Base-by-base conservation (phyloP, 345 rosid species). In the Eucalyptus pauciflora region DNA sequence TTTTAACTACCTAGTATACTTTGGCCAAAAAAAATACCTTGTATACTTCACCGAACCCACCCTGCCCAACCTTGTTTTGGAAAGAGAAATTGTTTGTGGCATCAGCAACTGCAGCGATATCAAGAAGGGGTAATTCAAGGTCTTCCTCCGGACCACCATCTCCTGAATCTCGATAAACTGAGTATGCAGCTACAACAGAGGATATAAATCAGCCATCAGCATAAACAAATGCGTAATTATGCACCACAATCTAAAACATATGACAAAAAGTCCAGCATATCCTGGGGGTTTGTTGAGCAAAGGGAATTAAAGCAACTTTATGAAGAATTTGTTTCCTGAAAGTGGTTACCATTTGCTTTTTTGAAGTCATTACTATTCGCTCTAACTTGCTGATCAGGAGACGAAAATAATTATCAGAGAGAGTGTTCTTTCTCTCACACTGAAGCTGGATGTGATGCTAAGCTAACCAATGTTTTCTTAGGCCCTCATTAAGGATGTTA, bases 1-100 rank as follows among this genome's bases (percentile, higher is more conserved):
- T n/a, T n/a, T 18, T 14, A 67, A 67, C 79, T 16, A 15, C 43
- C 43, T 9, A 3, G 37, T 13, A 4, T 86, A n/a, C 22, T 50
- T 86, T 49, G 37, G 60, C 24, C 3, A 27, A 87, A 52, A 52
- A 50, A 60, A 56, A 37, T 88, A 92, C 93, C 93, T 85, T 80
- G 76, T 89, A 92, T n/a, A 90, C 91, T 29, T 86, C 79, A 81
- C 92, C 93, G 27, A 89, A 92, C 1, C 92, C 92, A 3, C 92
- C 92, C 64, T 12, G 86, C 13, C 92, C 92, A 41, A 92, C 58
- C 90, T 88, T 88, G 60, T 90, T 90, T 20, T 85, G 85, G 43
- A 58, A 6, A 18, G 92, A 88, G 88, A 92, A 92, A 8, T 88
- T 29, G 41, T 54, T 51, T 14, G 93, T 92, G 18, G 93, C 93